Evolutionary conservation across 2,329 filamentous ascomycete genomes (phyloP).

Genomic region (Lasiodiplodia sp.): DNA sequence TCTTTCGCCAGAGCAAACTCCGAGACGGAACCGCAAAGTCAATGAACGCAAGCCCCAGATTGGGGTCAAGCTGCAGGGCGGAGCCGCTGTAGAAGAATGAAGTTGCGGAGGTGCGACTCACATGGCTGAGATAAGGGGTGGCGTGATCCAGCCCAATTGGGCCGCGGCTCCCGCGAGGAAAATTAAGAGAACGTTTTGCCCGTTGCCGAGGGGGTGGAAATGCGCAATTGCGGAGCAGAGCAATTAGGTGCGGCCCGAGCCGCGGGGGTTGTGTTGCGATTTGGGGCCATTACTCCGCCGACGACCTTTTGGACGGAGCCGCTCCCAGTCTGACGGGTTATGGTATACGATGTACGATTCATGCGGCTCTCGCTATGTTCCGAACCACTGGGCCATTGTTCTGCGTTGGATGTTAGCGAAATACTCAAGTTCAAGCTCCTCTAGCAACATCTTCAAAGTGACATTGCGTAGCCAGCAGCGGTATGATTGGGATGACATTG

Average conservation of each 20-base stretch:
- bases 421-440: no score
- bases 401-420: no score
- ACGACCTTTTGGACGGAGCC: not conserved
- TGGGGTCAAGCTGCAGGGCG: not conserved
- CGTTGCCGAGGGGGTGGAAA: not conserved
- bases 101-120: not conserved
- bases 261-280: not conserved
- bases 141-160: not conserved
- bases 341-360: not conserved
- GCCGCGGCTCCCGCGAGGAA: not conserved
- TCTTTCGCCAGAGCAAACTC: not conserved
- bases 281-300: not conserved
- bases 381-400: no score
- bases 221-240: not conserved
- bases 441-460: no score
- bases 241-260: conserved; percentile 8
- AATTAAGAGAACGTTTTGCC: not conserved
- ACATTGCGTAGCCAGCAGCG: no score
- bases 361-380: no score
- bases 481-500: no score
- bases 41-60: not conserved
- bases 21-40: conserved; percentile 1
- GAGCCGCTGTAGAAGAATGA: conserved; percentile 14
- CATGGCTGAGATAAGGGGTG: conserved; percentile 7
- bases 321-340: not conserved